Percentiles rank a stretch among this genome's conserved stretches.
These are phyloP conservation scores for Auricularia sp. DNA, from an alignment of 768 basidiomycete species.

Conservation along the genomic window DNA sequence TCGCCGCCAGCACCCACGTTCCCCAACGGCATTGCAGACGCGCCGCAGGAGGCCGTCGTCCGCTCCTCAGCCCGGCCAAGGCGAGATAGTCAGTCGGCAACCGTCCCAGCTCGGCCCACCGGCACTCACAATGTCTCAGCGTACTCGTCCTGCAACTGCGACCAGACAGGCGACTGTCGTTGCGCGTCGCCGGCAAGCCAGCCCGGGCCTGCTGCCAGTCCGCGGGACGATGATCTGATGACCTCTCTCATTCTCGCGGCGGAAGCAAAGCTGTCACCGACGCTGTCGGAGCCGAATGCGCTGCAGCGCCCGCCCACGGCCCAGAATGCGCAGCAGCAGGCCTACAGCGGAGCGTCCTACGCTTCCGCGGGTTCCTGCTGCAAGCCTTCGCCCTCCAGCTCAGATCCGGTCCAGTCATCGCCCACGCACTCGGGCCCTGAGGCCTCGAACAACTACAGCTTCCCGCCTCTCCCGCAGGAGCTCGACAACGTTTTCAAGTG, in stretches of 20 bases:
- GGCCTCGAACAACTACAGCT: slow-evolving; percentile 15
- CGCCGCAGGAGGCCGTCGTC: slow-evolving; percentile 15
- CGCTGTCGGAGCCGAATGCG: not conserved
- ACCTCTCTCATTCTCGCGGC: slow-evolving; percentile 55
- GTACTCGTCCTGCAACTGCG: not conserved
- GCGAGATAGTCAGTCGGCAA: not conserved
- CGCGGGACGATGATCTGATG: slow-evolving; percentile 34
- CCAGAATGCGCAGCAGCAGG: not conserved
- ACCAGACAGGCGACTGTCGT: slow-evolving; percentile 12
- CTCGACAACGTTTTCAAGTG: slow-evolving; percentile 31
- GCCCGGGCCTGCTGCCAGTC: slow-evolving; percentile 28
- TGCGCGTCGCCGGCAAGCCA: slow-evolving; percentile 45
- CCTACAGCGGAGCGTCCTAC: not conserved
- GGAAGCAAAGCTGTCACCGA: slow-evolving; percentile 42
- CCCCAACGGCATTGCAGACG: slow-evolving; percentile 65
- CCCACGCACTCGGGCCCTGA: slow-evolving; percentile 24
- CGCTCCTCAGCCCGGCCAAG: slow-evolving; percentile 28
- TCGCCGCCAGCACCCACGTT: slow-evolving; percentile 63
- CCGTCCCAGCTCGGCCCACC: slow-evolving; percentile 14
- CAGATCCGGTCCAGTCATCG: not conserved
- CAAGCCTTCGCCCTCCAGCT: slow-evolving; percentile 12
- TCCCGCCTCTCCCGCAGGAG: slow-evolving; percentile 35
- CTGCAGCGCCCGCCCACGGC: not conserved
- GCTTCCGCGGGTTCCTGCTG: slow-evolving; percentile 14
- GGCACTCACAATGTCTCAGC: slow-evolving; percentile 16